A percentile compares a stretch with the other conserved stretches of the same genome.
These are phyloP conservation scores for Aspergillus indologenus DNA, from an alignment of 495 filamentous ascomycete species.

Conservation along the genomic window DNA sequence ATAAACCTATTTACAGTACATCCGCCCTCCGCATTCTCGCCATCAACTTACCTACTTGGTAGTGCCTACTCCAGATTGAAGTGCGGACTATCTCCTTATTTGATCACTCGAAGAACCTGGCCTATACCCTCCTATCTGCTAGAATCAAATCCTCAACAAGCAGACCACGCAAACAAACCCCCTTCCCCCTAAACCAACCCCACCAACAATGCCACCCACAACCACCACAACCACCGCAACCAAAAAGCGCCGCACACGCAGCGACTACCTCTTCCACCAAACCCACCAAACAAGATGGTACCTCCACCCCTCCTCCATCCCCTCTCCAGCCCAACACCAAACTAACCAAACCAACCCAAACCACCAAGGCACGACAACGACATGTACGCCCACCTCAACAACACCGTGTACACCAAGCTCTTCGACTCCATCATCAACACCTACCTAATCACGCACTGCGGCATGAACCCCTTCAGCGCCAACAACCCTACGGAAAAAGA, in stretches of 20 bases:
- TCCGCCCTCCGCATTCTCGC: not conserved
- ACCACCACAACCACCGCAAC: conserved; percentile 33
- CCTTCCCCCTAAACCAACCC: not conserved
- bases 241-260: conserved; percentile 59
- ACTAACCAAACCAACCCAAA: not conserved
- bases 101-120: too few species aligned
- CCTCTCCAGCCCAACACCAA: not conserved
- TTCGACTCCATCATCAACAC: conserved; percentile 88
- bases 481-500: conserved; percentile 20
- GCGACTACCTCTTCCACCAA: conserved; percentile 75
- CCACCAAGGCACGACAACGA: conserved; percentile 83
- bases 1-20: not conserved
- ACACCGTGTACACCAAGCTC: conserved; percentile 76
- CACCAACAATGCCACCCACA: conserved; percentile 19
- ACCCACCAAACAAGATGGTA: conserved; percentile 91
- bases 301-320: conserved; percentile 10
- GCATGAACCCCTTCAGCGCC: conserved; percentile 62
- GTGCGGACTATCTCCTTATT: too few species aligned
- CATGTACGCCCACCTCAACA: conserved; percentile 90
- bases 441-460: conserved; percentile 80
- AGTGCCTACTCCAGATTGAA: not conserved
- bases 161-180: too few species aligned
- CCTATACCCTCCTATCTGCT: too few species aligned
- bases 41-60: too few species aligned
- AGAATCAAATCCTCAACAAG: too few species aligned